Evolutionary conservation across 1,284 basidiomycete genomes (phyloP).

Genomic region (Tranzscheliella williamsii): DNA sequence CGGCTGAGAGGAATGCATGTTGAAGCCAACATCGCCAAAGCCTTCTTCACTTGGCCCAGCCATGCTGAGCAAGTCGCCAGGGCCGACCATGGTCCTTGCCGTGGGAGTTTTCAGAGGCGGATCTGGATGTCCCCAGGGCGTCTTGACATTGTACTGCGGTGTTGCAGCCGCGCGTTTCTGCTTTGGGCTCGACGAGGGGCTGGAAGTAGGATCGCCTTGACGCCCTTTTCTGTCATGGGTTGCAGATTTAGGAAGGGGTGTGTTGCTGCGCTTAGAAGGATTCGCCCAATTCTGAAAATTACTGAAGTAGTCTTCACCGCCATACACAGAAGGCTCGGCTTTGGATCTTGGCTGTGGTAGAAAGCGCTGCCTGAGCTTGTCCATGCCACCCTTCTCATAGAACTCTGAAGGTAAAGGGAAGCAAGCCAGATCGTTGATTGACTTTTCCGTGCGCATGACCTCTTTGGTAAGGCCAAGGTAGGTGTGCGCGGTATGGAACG

Average conservation of each 20-base stretch:
- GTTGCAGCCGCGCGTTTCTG: constrained; percentile 2
- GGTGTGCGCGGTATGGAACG: constrained; percentile 90
- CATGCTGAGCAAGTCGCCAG: constrained; percentile 66
- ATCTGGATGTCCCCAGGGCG: constrained; percentile 52
- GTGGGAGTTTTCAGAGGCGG: constrained; percentile 51
- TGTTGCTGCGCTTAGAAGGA: constrained; percentile 16
- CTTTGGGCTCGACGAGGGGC: background rate
- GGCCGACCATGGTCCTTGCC: constrained; percentile 57
- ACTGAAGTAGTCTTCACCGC: constrained; percentile 43
- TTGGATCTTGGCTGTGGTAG: constrained; percentile 37
- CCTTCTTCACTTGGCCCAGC: constrained; percentile 49
- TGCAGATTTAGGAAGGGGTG: constrained; percentile 14
- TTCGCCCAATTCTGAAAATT: constrained; percentile 37
- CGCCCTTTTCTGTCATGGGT: background rate
- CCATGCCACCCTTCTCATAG: constrained; percentile 90
- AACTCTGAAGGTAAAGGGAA: constrained; percentile 88
- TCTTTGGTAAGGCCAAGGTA: constrained; percentile 94
- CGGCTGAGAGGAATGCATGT: constrained; percentile 28
- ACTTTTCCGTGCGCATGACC: constrained; percentile 91
- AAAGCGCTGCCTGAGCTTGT: constrained; percentile 82
- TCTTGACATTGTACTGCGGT: constrained; percentile 14
- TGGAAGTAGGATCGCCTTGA: background rate
- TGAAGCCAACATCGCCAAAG: constrained; percentile 17
- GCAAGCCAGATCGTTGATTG: constrained; percentile 93
- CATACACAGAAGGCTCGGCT: constrained; percentile 15